Base-by-base conservation (phyloP, 164 flowering plant species). In the Nymphaea colorata region DNA sequence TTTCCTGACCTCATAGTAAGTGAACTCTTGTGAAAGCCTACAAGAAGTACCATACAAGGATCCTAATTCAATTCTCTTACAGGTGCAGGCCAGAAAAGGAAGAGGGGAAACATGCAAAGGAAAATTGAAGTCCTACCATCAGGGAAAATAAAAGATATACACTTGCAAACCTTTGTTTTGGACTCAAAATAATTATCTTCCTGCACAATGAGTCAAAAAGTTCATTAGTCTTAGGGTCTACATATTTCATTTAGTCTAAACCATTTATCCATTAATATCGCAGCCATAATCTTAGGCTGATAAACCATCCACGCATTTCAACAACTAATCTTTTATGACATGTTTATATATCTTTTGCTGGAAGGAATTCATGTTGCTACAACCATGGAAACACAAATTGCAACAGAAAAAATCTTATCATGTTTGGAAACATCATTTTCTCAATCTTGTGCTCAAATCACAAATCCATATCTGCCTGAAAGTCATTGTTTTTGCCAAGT, bases 111-210 rank as follows among this genome's bases (percentile, higher is more conserved):
- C 11, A 7, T 2, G 55, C 55, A 47, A 61, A 61, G 41, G 64
- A 8, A 6, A 61, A 16, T n/a, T 25, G 45, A 65, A 36, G 6
- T 12, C 78, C 70, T 70, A 91, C 98, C 87, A 55, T 79, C 74
- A 43, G 91, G 86, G 70, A 86, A 90, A 66, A 90, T 82, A 79
- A 90, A 94, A 4, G 96, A 86, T 64, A 94, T 79, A 67, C 69
- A 70, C 73, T 87, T 91, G 73, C 73, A 69, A n/a, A 90, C 75
- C 77, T 79, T 87, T 63, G 78, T 70, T 65, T 66, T 80, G 67
- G 72, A 81, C 53, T 74, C 71, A 45, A 42, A 64, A 8, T 68
- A 59, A 70, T 59, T 64, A 66, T 79, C 83, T 64, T 85, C 95
- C 98, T 91, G 76, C 62, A 10, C 44, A 74, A 76, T 41, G 7